Percentiles rank a stretch among this genome's conserved stretches.
Evolutionary conservation across 2,329 filamentous ascomycete species (phyloP).

Genomic region (Aspergillus thermomutatus): DNA sequence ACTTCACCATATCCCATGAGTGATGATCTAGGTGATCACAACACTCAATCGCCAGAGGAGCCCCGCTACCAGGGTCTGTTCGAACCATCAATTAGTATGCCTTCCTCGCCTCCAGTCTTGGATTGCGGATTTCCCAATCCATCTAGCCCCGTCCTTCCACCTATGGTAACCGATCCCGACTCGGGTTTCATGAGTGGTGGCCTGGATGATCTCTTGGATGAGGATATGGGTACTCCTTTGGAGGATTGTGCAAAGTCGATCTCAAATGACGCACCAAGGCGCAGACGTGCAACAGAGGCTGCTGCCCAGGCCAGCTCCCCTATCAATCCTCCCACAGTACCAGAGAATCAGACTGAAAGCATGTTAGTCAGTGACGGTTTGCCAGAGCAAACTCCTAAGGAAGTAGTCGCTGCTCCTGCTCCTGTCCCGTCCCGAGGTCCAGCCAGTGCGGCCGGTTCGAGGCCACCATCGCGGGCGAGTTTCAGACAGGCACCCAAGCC

Average conservation of each 20-base stretch:
- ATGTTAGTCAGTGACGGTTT: slow-evolving; percentile 16
- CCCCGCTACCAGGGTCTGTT: slow-evolving; percentile 49
- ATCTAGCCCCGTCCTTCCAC: slow-evolving; percentile 75
- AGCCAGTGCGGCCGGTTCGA: slow-evolving; percentile 27
- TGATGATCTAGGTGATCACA: slow-evolving; percentile 43
- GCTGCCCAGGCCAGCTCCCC: slow-evolving; percentile 27
- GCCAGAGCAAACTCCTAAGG: slow-evolving; percentile 19
- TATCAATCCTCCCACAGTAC: slow-evolving; percentile 17
- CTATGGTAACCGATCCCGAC: slow-evolving; percentile 57
- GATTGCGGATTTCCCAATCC: slow-evolving; percentile 61
- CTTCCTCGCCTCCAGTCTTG: slow-evolving; percentile 84
- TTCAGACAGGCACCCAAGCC: slow-evolving; percentile 34
- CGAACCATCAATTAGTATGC: slow-evolving; percentile 75
- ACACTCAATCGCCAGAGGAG: slow-evolving; percentile 49
- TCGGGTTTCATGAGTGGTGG: slow-evolving; percentile 85
- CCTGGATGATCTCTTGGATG: slow-evolving; percentile 65
- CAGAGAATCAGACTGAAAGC: slow-evolving; percentile 19
- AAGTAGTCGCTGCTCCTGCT: slow-evolving; percentile 15
- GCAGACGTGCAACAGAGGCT: slow-evolving; percentile 21
- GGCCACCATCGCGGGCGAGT: slow-evolving; percentile 38
- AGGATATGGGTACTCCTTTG: slow-evolving; percentile 43
- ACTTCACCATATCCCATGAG: slow-evolving; percentile 40
- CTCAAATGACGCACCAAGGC: slow-evolving; percentile 15
- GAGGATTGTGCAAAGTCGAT: slow-evolving; percentile 20
- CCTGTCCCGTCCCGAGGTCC: slow-evolving; percentile 25